Evolutionary conservation across 164 flowering plant species (phyloP).

Genomic region (Malania oleifera): DNA sequence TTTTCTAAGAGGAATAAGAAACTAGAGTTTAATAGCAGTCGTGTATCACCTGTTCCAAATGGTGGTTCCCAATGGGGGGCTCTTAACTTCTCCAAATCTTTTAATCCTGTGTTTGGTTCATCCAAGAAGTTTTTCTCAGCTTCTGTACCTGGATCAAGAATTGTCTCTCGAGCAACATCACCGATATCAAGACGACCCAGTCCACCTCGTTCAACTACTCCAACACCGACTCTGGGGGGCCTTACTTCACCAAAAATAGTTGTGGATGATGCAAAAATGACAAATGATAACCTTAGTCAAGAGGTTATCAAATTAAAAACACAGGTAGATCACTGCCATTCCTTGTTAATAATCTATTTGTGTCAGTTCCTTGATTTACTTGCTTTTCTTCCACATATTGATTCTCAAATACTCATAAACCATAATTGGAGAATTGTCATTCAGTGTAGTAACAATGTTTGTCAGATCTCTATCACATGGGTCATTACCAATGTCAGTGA

Average conservation of each 20-base stretch:
- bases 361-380: not conserved
- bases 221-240: constrained; percentile 89
- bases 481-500: too few species aligned
- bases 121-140: constrained; percentile 97
- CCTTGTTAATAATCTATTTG: not conserved
- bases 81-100: constrained; percentile 69
- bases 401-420: not conserved
- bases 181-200: constrained; percentile 93
- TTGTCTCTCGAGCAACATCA: constrained; percentile 95
- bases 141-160: constrained; percentile 98
- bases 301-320: constrained; percentile 76
- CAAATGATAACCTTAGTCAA: constrained; percentile 71
- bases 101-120: constrained; percentile 90
- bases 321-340: constrained; percentile 43
- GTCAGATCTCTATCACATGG: too few species aligned
- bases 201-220: constrained; percentile 97
- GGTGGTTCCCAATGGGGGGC: constrained; percentile 87
- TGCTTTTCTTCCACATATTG: not conserved
- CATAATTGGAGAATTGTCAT: not conserved
- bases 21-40: constrained; percentile 81
- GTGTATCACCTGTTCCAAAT: constrained; percentile 88
- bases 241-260: constrained; percentile 73
- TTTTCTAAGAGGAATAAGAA: constrained; percentile 80
- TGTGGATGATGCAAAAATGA: constrained; percentile 64
- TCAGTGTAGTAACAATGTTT: not conserved